Evolutionary conservation across 129 eudicot species (phyloP).

Genomic region (Solidago caesia): DNA sequence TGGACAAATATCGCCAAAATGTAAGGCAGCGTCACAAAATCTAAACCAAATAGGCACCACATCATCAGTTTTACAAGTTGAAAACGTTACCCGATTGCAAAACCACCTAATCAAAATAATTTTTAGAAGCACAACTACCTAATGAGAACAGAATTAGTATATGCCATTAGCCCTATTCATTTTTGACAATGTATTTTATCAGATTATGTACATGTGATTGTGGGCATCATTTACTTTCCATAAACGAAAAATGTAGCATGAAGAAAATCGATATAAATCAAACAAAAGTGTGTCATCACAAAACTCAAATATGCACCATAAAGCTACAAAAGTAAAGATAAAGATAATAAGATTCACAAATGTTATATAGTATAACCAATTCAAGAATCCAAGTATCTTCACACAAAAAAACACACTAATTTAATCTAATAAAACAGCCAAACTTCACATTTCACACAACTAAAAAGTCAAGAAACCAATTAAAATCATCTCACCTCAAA

Average conservation of each 20-base stretch:
- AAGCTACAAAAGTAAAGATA: too few relatives aligned
- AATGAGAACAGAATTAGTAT: background rate
- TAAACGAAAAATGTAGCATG: constrained; percentile 14
- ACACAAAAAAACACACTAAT: constrained; percentile 9
- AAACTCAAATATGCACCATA: too few relatives aligned
- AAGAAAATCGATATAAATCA: background rate
- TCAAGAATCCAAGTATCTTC: constrained; percentile 15
- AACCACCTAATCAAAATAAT: background rate
- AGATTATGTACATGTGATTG: background rate
- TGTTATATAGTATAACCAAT: background rate
- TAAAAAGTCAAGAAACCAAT: background rate
- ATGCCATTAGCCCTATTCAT: background rate
- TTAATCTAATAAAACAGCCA: background rate
- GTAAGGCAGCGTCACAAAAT: too few relatives aligned
- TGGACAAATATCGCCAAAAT: too few relatives aligned
- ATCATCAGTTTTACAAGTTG: too few relatives aligned
- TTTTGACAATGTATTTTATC: background rate
- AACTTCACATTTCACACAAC: constrained; percentile 1
- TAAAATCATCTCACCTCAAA: constrained; percentile 25
- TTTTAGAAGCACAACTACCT: background rate
- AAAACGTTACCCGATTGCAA: too few relatives aligned
- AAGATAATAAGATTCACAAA: too few relatives aligned
- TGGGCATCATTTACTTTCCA: background rate
- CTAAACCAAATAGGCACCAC: too few relatives aligned
- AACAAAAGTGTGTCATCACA: too few relatives aligned